phyloP scores from a whole-genome alignment of 257 asterid genomes.

The Solanum acaule region DNA sequence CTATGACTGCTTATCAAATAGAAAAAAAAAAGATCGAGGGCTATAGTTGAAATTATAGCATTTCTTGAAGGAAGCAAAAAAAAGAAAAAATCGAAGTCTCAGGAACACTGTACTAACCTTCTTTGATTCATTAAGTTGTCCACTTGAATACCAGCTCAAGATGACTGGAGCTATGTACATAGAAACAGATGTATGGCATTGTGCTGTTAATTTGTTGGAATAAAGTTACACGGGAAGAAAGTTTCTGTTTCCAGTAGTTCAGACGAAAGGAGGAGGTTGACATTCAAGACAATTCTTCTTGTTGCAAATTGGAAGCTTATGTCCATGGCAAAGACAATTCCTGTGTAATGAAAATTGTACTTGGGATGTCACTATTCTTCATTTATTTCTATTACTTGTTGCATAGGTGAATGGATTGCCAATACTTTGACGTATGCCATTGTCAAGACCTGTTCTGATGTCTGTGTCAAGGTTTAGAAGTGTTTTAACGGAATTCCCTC shows the following conservation, averaged over 20 bases:
- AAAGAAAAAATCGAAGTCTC: background rate
- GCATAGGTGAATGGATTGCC: background rate
- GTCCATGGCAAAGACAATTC: background rate
- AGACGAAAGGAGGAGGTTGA: background rate
- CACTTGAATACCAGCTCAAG: background rate
- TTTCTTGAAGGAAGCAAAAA: background rate
- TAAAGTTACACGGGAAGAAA: background rate
- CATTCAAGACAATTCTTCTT: background rate
- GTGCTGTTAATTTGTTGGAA: background rate
- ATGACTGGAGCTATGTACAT: background rate
- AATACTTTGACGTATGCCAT: background rate
- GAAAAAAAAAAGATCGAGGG: too few species aligned
- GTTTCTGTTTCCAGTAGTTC: background rate
- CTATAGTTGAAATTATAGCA: background rate
- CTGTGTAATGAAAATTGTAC: background rate
- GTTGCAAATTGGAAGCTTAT: background rate
- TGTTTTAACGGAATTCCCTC: background rate
- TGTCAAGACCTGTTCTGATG: background rate
- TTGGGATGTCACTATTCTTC: background rate
- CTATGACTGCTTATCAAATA: background rate
- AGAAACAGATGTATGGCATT: background rate
- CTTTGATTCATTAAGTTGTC: background rate
- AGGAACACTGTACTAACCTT: too few species aligned
- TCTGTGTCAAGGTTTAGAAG: background rate
- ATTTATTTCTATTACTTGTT: background rate